Evolutionary conservation across 2,329 filamentous ascomycete genomes (phyloP), one percentile per base, ranked within the genome.

Genomic region (Hymenoscyphus scutula): DNA sequence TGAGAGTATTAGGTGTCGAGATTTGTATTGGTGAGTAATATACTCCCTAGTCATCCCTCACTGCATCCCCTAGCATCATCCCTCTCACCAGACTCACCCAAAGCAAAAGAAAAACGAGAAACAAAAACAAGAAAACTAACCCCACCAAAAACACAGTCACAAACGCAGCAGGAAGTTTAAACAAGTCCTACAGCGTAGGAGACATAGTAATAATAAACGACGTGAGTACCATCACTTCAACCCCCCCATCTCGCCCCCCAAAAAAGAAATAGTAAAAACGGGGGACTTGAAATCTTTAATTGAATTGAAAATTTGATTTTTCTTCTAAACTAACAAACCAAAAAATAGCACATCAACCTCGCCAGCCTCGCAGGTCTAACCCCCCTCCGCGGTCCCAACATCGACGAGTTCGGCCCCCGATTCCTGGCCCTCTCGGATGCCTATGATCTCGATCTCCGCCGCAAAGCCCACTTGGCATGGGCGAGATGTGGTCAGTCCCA

Each of bases 121-220:
- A n/a, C 23, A 23, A 48, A n/a, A 48, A 1, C 5, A 48, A 48
- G 61, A 69, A n/a, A n/a, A n/a, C n/a, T n/a, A n/a, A n/a, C n/a
- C n/a, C n/a, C n/a, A n/a, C n/a, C n/a, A n/a, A n/a, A n/a, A n/a
- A n/a, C n/a, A n/a, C n/a, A 84, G 84, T 88, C 67, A 89, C 86
- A 53, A 89, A 89, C 72, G 86, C 87, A 53, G 85, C 86, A 48
- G 87, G 87, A 62, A 86, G 85, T 13, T 74, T 89, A 38, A 89
- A 89, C 73, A 79, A 82, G n/a, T 79, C 81, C 41, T 89, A 88
- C 74, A 76, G 75, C 27, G 84, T 89, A 32, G 87, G 87, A 56
- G 87, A 89, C 72, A 83, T 89, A 62, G 82, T 88, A 53, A 75
- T 87, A 56, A 71, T 89, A 61, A 87, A 88, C 70, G 86, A 89